Evolutionary conservation across 306 rosid genomes (phyloP).

Genomic region (Neltuma alba): DNA sequence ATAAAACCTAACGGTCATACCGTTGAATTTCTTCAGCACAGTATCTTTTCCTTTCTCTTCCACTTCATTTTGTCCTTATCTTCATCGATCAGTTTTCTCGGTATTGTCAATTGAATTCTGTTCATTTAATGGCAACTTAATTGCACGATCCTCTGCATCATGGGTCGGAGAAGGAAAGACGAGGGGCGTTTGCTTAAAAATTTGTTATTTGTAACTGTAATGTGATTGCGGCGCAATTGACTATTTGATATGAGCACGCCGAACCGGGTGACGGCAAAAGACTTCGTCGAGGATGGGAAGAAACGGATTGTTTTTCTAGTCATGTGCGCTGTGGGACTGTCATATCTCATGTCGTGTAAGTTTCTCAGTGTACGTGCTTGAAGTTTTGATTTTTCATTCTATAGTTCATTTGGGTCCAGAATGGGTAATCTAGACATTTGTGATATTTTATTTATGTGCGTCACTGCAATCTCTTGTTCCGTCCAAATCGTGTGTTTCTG

Average conservation of each 20-base stretch:
- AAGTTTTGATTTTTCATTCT: background rate
- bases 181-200: conserved; percentile 11
- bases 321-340: conserved; percentile 64
- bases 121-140: background rate
- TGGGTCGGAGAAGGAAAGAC: background rate
- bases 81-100: background rate
- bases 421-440: background rate
- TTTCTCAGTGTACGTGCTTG: background rate
- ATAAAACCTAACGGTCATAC: conserved; percentile 51
- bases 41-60: conserved; percentile 30
- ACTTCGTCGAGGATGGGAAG: conserved; percentile 73
- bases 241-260: conserved; percentile 57
- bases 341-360: conserved; percentile 73
- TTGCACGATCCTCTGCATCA: conserved; percentile 12
- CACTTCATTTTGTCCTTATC: conserved; percentile 9
- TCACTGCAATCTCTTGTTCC: background rate
- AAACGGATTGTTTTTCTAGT: conserved; percentile 62
- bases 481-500: background rate
- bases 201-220: conserved; percentile 32
- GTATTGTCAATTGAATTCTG: background rate
- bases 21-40: conserved; percentile 39
- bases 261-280: conserved; percentile 50
- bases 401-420: background rate
- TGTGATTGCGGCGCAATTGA: background rate
- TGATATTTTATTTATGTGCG: background rate